Base-by-base conservation (phyloP, 2,329 filamentous ascomycete species). In the Aspergillus fischeri region DNA sequence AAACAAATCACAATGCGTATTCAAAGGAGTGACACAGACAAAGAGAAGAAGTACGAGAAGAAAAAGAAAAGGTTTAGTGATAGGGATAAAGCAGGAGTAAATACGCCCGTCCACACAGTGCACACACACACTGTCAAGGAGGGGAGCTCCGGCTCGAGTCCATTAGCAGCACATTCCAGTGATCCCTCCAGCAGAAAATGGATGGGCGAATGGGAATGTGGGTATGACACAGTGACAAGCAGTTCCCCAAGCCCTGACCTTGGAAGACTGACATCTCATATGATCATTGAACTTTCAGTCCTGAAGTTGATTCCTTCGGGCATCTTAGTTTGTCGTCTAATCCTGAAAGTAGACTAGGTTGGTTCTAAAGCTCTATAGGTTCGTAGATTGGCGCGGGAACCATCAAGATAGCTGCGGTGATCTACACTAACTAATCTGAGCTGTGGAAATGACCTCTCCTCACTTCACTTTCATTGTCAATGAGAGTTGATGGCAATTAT, bases 1-100 rank as follows among this genome's bases (percentile, higher is more conserved):
- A 25, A 51, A n/a, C n/a, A 42, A 51, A 48, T 27, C 27, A 56
- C 41, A 49, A 59, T 49, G 32, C 32, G 27, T 24, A 29, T 24
- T 35, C 44, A 50, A 63, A 60, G 28, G 58, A 64, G 54, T 53
- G 59, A 62, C 59, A 57, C 49, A 52, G 49, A 56, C 6, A 51
- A 41, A 51, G 27, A 35, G n/a, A 49, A 49, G 51, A 51, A 45
- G 28, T 53, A n/a, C 45, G 45, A 54, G 27, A 41, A 48, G 32
- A 11, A 52, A 55, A 53, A 45, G 53, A 42, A 38, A 38, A 3
- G 32, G 32, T 38, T 48, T 48, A 53, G 41, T 24, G 48, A 56
- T 27, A 58, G 25, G 53, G 49, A 58, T 49, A 17, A 53, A 54
- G 38, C 27, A 48, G 51, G 52, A 54, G n/a, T 54, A 41, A 52